phyloP scores from a whole-genome alignment of 139 green algal genomes.

The Diplosphaera chodatii region DNA sequence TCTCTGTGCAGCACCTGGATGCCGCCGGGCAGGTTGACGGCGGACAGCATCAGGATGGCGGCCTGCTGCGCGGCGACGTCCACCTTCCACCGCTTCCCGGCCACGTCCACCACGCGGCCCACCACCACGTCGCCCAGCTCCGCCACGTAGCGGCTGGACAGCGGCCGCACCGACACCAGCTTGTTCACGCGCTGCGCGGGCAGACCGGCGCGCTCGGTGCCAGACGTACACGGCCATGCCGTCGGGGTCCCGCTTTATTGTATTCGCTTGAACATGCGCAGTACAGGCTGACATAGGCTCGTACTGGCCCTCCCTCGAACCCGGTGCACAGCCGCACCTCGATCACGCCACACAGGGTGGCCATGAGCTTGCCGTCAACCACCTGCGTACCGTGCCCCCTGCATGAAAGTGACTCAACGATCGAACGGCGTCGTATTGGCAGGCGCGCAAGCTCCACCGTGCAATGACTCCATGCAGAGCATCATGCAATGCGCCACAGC shows the following conservation, averaged over 20 bases:
- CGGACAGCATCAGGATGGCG: conserved; percentile 70
- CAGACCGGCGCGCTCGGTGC: too few relatives aligned
- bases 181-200: conserved; percentile 63
- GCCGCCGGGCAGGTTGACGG: conserved; percentile 78
- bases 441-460: too few relatives aligned
- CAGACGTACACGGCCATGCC: too few relatives aligned
- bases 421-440: too few relatives aligned
- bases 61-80: conserved; percentile 63
- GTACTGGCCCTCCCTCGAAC: too few relatives aligned
- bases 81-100: conserved; percentile 73
- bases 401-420: background rate
- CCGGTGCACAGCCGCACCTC: background rate
- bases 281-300: too few relatives aligned
- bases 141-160: conserved; percentile 51
- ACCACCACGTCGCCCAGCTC: conserved; percentile 80
- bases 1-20: conserved; percentile 32
- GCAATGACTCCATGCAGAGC: too few relatives aligned
- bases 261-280: too few relatives aligned
- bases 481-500: too few relatives aligned
- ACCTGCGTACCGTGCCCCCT: conserved; percentile 75
- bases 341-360: conserved; percentile 67
- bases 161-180: conserved; percentile 66
- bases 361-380: conserved; percentile 52
- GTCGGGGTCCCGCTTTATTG: too few relatives aligned
- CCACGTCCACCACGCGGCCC: conserved; percentile 67